Percentiles rank a stretch among this genome's conserved stretches.
Evolutionary conservation across 73 alveolate genomes (phyloP).

Genomic region (Paramecium pentaurelia): DNA sequence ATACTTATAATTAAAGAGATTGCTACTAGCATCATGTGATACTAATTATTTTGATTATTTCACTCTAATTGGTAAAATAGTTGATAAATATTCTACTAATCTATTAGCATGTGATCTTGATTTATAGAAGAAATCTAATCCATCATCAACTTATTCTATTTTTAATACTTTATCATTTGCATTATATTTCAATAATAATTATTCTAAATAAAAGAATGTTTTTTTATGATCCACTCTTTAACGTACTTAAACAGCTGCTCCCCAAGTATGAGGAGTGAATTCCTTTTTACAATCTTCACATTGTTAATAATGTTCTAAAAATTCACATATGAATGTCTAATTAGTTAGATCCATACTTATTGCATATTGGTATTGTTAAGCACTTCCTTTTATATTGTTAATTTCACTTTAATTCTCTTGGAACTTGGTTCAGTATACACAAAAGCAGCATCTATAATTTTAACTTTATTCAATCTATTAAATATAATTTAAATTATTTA

Average conservation of each 20-base stretch:
- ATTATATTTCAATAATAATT: conserved; percentile 90
- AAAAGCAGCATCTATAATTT: conserved; percentile 91
- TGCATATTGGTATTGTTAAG: conserved; percentile 77
- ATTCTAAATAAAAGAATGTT: conserved; percentile 93
- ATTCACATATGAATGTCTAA: conserved; percentile 83
- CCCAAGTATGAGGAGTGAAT: conserved; percentile 98
- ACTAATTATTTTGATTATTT: conserved; percentile 88
- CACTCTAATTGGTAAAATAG: conserved; percentile 76
- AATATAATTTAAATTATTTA: neutral
- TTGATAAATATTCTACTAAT: conserved; percentile 86
- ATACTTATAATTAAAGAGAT: conserved; percentile 84
- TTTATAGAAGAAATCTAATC: conserved; percentile 95
- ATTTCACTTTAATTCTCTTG: conserved; percentile 86
- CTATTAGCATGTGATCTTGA: conserved; percentile 89
- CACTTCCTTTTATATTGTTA: conserved; percentile 93
- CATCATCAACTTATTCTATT: conserved; percentile 93
- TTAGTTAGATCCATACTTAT: neutral
- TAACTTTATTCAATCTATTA: conserved; percentile 48
- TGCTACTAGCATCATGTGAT: conserved; percentile 92
- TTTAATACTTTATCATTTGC: conserved; percentile 87
- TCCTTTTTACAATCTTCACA: conserved; percentile 97
- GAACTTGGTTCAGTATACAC: conserved; percentile 98
- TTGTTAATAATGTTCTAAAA: conserved; percentile 86
- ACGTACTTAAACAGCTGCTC: conserved; percentile 87
- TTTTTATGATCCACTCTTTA: conserved; percentile 94